Percentiles rank a stretch among this genome's conserved stretches.
Conservation (phyloP, 345 rosid species). For the Corchorus capsularis region DNA sequence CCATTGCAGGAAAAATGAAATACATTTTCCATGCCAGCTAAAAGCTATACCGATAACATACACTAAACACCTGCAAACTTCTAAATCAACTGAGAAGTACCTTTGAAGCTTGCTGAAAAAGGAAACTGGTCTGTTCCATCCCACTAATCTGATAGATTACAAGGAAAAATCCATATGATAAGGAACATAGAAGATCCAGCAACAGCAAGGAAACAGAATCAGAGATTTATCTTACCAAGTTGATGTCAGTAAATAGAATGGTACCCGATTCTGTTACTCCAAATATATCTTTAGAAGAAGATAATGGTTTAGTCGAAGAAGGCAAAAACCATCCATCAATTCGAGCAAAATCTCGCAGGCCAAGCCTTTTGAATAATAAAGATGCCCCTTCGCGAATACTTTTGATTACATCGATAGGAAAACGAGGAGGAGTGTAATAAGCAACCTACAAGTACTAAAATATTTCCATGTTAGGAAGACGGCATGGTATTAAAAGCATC, state of each 20-base stretch:
- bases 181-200: neutral
- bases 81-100: conserved; percentile 37
- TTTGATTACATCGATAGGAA: conserved; percentile 69
- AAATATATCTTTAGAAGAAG: conserved; percentile 46
- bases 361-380: conserved; percentile 66
- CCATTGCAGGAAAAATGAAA: neutral
- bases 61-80: neutral
- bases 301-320: conserved; percentile 37
- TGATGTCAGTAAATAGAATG: conserved; percentile 78
- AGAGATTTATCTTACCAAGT: conserved; percentile 59
- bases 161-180: conserved; percentile 21
- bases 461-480: conserved; percentile 20
- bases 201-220: conserved; percentile 13
- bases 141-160: conserved; percentile 78
- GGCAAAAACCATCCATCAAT: conserved; percentile 97
- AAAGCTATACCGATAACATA: conserved; percentile 3
- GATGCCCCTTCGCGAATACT: conserved; percentile 84
- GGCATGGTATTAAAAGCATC: neutral
- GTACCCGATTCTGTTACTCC: conserved; percentile 50
- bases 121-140: conserved; percentile 97
- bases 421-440: conserved; percentile 95
- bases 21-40: conserved; percentile 8
- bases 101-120: conserved; percentile 98
- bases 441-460: conserved; percentile 61
- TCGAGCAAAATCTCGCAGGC: conserved; percentile 88